phyloP scores from a whole-genome alignment of 2,329 filamentous ascomycete species.

The Colletotrichum limetticola region DNA sequence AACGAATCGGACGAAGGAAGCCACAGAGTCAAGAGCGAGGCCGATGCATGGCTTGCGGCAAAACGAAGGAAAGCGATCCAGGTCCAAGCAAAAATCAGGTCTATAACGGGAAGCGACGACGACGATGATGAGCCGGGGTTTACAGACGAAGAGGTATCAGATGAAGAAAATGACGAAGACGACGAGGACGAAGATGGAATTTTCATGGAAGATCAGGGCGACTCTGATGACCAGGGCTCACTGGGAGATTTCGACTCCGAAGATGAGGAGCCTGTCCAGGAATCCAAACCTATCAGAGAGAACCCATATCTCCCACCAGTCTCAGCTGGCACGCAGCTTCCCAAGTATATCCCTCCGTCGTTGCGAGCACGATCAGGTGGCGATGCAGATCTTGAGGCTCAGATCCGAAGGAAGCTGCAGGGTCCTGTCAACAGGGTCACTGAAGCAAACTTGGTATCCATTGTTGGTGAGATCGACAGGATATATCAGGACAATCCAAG shows the following conservation, averaged over 20 bases:
- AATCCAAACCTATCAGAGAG: constrained; percentile 69
- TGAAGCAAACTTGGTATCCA: constrained; percentile 87
- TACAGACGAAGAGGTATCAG: constrained; percentile 44
- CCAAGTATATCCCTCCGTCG: constrained; percentile 92
- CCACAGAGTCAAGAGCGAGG: constrained; percentile 68
- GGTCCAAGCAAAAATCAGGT: neutral
- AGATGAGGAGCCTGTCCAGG: constrained; percentile 43
- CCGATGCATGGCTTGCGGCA: constrained; percentile 68
- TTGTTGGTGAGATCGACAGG: constrained; percentile 83
- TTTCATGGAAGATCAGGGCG: constrained; percentile 46
- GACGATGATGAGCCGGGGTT: constrained; percentile 40
- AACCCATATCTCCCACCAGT: constrained; percentile 89
- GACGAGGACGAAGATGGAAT: constrained; percentile 42
- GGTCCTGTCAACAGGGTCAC: constrained; percentile 93
- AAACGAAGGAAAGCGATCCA: constrained; percentile 62
- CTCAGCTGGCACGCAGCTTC: constrained; percentile 50
- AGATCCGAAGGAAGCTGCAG: constrained; percentile 83
- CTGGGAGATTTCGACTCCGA: constrained; percentile 54
- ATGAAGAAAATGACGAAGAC: constrained; percentile 39
- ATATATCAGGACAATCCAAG: constrained; percentile 86
- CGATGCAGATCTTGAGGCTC: constrained; percentile 73
- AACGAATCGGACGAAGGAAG: constrained; percentile 48
- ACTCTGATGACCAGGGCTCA: constrained; percentile 43
- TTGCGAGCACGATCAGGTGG: constrained; percentile 72
- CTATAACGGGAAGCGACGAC: constrained; percentile 33